Evolutionary conservation across 768 basidiomycete genomes (phyloP).

Genomic region (Calvatia gigantea): DNA sequence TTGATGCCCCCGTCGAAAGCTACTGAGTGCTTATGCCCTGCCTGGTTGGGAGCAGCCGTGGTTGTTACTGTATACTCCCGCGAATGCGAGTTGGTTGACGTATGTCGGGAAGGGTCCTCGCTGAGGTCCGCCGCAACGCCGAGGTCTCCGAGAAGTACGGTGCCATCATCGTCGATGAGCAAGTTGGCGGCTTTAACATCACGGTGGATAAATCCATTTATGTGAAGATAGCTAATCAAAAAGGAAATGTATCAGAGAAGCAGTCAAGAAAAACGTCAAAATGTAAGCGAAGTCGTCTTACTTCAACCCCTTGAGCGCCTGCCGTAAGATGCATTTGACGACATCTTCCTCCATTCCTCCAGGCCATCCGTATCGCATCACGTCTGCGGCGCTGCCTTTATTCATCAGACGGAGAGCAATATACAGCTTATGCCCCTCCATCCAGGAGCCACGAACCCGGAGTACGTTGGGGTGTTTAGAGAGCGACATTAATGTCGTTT

Average conservation of each 20-base stretch:
- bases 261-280: conserved; percentile 3
- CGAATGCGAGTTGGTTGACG: conserved; percentile 20
- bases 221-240: conserved; percentile 71
- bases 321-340: conserved; percentile 76
- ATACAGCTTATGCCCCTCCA: conserved; percentile 75
- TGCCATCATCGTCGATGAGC: conserved; percentile 87
- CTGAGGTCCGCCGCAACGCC: conserved; percentile 86
- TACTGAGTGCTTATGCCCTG: conserved; percentile 24
- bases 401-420: conserved; percentile 91
- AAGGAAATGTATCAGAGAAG: conserved; percentile 2
- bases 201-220: conserved; percentile 88
- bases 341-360: conserved; percentile 94
- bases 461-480: conserved; percentile 93
- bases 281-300: conserved; percentile 28
- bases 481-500: conserved; percentile 90
- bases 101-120: conserved; percentile 51
- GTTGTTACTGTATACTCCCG: conserved; percentile 26
- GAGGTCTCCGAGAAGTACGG: conserved; percentile 87
- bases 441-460: conserved; percentile 88
- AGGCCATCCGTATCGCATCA: conserved; percentile 80
- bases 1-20: conserved; percentile 29
- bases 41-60: conserved; percentile 26
- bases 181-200: conserved; percentile 95
- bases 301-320: conserved; percentile 88
- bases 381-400: conserved; percentile 80